phyloP scores from a whole-genome alignment of 2,329 filamentous ascomycete genomes.

The Mariannaea sp. region DNA sequence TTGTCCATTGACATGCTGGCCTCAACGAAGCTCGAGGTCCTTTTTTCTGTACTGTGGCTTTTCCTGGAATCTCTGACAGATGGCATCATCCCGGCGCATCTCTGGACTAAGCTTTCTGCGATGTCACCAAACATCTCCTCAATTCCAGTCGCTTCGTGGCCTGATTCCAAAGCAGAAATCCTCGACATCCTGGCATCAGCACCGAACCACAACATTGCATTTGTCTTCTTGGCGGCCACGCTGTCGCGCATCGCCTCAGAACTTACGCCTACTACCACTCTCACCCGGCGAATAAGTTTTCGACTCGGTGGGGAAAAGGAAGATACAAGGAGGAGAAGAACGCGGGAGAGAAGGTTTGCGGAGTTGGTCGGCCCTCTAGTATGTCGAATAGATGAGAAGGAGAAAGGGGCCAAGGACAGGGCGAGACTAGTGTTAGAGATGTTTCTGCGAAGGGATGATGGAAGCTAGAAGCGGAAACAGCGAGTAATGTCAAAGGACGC shows the following conservation, averaged over 20 bases:
- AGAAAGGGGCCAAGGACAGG: slow-evolving; percentile 65
- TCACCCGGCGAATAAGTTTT: slow-evolving; percentile 55
- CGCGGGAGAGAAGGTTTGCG: slow-evolving; percentile 65
- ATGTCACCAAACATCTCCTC: slow-evolving; percentile 51
- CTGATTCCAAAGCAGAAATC: slow-evolving; percentile 56
- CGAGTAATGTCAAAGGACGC: slow-evolving; percentile 17
- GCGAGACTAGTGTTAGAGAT: slow-evolving; percentile 71
- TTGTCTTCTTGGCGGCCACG: slow-evolving; percentile 84
- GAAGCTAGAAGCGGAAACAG: slow-evolving; percentile 37
- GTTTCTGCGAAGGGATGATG: slow-evolving; percentile 55
- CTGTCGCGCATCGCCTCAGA: slow-evolving; percentile 61
- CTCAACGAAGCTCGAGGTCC: slow-evolving; percentile 72
- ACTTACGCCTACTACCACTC: slow-evolving; percentile 47
- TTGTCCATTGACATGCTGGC: slow-evolving; percentile 68
- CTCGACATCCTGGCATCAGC: slow-evolving; percentile 75
- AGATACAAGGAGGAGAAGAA: slow-evolving; percentile 52
- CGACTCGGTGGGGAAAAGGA: slow-evolving; percentile 43
- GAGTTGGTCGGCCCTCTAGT: slow-evolving; percentile 67
- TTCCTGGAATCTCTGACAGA: slow-evolving; percentile 79
- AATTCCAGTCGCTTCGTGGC: slow-evolving; percentile 36
- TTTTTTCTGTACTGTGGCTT: slow-evolving; percentile 71
- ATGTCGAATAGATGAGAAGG: slow-evolving; percentile 61
- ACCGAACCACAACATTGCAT: slow-evolving; percentile 84
- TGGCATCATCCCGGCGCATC: slow-evolving; percentile 71
- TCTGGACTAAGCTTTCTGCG: slow-evolving; percentile 73